phyloP scores from a whole-genome alignment of 441 rosid genomes.

The Adansonia gregorii region DNA sequence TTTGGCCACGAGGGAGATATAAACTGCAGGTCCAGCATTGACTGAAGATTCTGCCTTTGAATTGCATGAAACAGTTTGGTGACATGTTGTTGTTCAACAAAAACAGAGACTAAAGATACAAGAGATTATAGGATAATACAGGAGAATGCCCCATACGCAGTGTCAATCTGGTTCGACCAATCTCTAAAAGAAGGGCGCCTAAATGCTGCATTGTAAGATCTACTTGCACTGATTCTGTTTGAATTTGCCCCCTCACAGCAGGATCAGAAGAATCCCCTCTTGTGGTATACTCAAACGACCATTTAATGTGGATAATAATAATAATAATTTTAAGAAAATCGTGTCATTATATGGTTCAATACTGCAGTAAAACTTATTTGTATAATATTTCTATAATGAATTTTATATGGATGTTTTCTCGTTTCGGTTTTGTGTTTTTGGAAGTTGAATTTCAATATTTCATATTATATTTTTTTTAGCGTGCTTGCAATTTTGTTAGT shows the following conservation, averaged over 20 bases:
- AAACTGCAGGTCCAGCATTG: constrained; percentile 93
- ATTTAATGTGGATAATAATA: no score
- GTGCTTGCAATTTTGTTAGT: no score
- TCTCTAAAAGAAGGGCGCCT: constrained; percentile 92
- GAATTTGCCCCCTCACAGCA: constrained; percentile 67
- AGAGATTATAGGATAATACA: constrained; percentile 44
- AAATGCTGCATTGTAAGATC: constrained; percentile 90
- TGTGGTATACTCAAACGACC: constrained; percentile 19
- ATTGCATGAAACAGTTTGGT: constrained; percentile 24
- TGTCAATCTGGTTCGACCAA: constrained; percentile 85
- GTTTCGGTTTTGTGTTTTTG: no score
- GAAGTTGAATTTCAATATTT: no score
- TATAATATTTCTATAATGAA: no score
- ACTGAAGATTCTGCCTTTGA: constrained; percentile 73
- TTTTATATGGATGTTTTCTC: no score
- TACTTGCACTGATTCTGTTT: constrained; percentile 69
- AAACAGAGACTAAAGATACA: constrained; percentile 6
- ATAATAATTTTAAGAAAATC: no score
- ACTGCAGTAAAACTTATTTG: no score
- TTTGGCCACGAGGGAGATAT: constrained; percentile 71
- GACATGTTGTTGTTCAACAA: neutral
- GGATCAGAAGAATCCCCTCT: constrained; percentile 71
- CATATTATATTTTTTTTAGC: no score
- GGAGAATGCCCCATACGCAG: constrained; percentile 86
- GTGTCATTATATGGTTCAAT: no score